Base-by-base conservation (phyloP, 2,329 filamentous ascomycete species). In the Mycosphaerelloides madeirae region DNA sequence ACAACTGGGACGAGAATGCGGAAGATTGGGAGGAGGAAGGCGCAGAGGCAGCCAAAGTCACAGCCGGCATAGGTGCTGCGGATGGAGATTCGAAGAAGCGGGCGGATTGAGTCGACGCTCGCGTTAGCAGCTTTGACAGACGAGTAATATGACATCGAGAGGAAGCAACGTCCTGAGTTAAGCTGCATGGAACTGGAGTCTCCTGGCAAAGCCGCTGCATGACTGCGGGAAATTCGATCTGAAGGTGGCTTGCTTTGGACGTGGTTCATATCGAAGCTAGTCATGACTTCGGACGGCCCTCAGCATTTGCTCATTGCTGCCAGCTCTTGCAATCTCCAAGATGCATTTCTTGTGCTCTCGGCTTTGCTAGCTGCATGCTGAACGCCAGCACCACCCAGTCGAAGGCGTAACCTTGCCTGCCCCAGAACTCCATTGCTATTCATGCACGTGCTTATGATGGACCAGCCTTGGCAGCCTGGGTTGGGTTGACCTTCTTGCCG, bases 401-500 rank as follows among this genome's bases (percentile, higher is more conserved):
- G 33, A 35, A 32, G 31, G 29, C 3, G 39, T 35, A 18, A 14
- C 6, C 33, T 16, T 35, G 33, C 22, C 22, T 25, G 22, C 38
- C 38, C 43, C 20, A 37, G 37, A 46, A 46, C 38, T 45, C 43
- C 43, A 14, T 31, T 31, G 28, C 28, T 16, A 28, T 31, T 40
- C 38, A 19, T 32, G 38, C 14, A 32, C 22, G 19, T 38, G 39
- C 40, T 44, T 50, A 46, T 41, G 54, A 52, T 45, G 55, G 57
- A 65, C 58, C 65, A 43, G 77, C 76, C 78, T 87, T 87, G 67
- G 80, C 78, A 62, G 78, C 77, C 76, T 88, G 83, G 69, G 85
- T 85, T 61, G 91, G 89, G 73, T 84, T 85, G 72, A 98, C 84
- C 86, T 98, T 98, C 89, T 98, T 98, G 81, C 90, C 91, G 71